Evolutionary conservation across 495 filamentous ascomycete genomes (phyloP).

Genomic region (Recurvomyces mirabilis): DNA sequence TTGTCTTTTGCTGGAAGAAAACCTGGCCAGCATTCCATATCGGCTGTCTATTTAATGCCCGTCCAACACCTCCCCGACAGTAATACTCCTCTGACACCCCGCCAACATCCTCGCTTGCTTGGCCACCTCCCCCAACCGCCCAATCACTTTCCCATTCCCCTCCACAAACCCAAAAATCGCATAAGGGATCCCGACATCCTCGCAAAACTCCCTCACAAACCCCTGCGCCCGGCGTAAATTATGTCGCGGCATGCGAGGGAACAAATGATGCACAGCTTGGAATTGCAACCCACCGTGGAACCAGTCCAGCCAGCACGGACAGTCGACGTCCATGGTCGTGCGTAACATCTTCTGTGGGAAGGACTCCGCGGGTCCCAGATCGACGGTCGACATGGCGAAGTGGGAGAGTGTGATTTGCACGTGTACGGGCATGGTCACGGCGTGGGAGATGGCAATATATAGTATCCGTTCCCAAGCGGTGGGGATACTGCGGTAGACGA

Average conservation of each 20-base stretch:
- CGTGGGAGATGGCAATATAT: slow-evolving; percentile 79
- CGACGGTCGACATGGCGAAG: slow-evolving; percentile 92
- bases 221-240: slow-evolving; percentile 77
- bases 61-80: slow-evolving; percentile 17
- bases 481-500: slow-evolving; percentile 69
- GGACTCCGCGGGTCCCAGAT: slow-evolving; percentile 64
- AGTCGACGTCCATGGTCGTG: slow-evolving; percentile 97
- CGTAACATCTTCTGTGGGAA: slow-evolving; percentile 95
- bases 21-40: too few species aligned
- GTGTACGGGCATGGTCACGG: slow-evolving; percentile 77
- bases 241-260: slow-evolving; percentile 85
- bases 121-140: slow-evolving; percentile 70
- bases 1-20: too few species aligned
- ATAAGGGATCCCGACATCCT: slow-evolving; percentile 86
- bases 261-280: slow-evolving; percentile 92
- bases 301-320: slow-evolving; percentile 89
- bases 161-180: slow-evolving; percentile 88
- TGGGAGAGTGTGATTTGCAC: slow-evolving; percentile 94
- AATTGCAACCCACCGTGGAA: slow-evolving; percentile 95
- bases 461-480: slow-evolving; percentile 55
- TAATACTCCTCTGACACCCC: slow-evolving; percentile 63
- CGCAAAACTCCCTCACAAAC: slow-evolving; percentile 78
- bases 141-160: slow-evolving; percentile 81
- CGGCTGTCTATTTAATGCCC: too few species aligned
- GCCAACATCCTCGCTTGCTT: slow-evolving; percentile 79